phyloP scores from a whole-genome alignment of 352 stramenopile species.

The Phytophthora capsici region DNA sequence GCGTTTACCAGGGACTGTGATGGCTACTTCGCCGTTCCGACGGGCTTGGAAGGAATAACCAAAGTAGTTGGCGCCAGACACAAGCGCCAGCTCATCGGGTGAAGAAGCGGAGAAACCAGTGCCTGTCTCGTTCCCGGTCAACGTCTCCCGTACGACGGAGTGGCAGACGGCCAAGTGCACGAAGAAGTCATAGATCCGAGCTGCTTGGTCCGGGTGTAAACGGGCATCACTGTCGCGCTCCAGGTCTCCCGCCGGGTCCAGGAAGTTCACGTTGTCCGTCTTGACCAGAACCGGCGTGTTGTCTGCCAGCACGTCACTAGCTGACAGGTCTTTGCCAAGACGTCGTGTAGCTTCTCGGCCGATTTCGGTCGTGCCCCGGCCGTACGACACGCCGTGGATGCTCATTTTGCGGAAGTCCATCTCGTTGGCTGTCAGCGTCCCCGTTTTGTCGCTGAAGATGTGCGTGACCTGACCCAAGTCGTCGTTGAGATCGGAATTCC shows the following conservation, averaged over 20 bases:
- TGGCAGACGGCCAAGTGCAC: conserved; percentile 85
- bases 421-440: conserved; percentile 86
- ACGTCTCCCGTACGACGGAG: conserved; percentile 82
- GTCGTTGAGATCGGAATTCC: conserved; percentile 88
- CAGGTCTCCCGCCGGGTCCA: conserved; percentile 77
- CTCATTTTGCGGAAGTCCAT: conserved; percentile 92
- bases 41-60: conserved; percentile 77
- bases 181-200: conserved; percentile 85
- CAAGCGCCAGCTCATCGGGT: conserved; percentile 81
- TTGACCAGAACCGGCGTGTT: conserved; percentile 58
- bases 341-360: conserved; percentile 73
- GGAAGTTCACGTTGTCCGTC: conserved; percentile 82
- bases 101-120: conserved; percentile 83
- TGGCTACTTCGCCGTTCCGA: conserved; percentile 68
- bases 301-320: conserved; percentile 78
- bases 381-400: conserved; percentile 83
- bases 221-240: conserved; percentile 53
- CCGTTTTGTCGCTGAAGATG: conserved; percentile 91
- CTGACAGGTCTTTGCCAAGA: conserved; percentile 77
- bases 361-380: conserved; percentile 85
- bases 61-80: conserved; percentile 83
- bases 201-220: conserved; percentile 57
- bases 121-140: conserved; percentile 42
- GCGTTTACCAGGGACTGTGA: conserved; percentile 44
- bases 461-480: conserved; percentile 88